Evolutionary conservation across 2,329 filamentous ascomycete species (phyloP), one percentile per base, ranked within the genome.

Genomic region (Penicillium sp.): DNA sequence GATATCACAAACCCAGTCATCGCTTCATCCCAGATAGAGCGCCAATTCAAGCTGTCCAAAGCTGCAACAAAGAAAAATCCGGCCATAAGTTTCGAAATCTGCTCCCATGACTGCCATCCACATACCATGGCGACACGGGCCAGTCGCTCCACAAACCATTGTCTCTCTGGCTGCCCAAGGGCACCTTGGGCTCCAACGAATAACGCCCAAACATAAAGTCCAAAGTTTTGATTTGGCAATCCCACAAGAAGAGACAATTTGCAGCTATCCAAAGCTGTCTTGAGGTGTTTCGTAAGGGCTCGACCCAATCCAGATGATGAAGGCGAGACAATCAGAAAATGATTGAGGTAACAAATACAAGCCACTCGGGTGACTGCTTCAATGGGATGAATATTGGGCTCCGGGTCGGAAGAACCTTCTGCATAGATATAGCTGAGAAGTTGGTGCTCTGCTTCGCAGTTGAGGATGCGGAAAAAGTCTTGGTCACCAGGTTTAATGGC

Each of bases 371-470:
- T 63, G 46, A 71, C 60, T 9, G 62, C 59, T 55, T 73, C 71
- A 31, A 71, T 52, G 3, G 68, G 65, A 54, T 68, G 57, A 18
- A 66, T 46, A 12, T 57, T 52, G 15, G 60, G 35, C 15, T 54
- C 42, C 7, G 50, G 44, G 12, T 35, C 48, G 13, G 39, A 27
- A 16, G 46, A 27, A 13, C 42, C 41, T 23, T 58, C 55, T 16
- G 54, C 32, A 46, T 71, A 72, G 23, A 72, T 65, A 54, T 76
- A 75, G 31, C 68, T 72, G 7, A 75, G 59, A 18, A 75, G 64
- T 54, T 72, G 71, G 50, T 73, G 68, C 56, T 76, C 73, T 21
- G 69, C 56, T 56, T 74, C 69, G 52, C 65, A 69, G 38, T 65
- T 69, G 23, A 71, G 63, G 8, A 65, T 54, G n/a, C 65, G 67